Base-by-base conservation (phyloP, 176 grass and related monocot genomes). In the Musa beccarii region DNA sequence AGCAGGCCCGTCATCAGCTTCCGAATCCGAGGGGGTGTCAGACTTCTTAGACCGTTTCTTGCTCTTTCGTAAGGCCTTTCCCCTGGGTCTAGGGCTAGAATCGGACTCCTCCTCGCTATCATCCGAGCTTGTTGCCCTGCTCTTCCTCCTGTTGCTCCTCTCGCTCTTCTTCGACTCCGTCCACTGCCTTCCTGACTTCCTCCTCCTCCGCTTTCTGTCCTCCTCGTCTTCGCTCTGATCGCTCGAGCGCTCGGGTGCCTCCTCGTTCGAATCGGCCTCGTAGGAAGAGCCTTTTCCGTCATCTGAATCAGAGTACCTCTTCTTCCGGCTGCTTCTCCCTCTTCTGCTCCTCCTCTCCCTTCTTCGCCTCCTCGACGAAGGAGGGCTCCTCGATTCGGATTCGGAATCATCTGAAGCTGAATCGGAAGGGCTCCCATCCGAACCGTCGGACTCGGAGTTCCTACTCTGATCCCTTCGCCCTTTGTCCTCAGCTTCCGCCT, bases 161-260 rank as follows among this genome's bases (percentile, higher is more conserved):
- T 63, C 28, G 53, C 25, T 51, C 51, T 76, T 83, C 62, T 76
- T 80, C 10, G 72, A 10, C 13, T 56, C 59, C 1, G 22, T 55
- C 24, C 53, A 3, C 5, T 10, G 21, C 55, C 13, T 54, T 73
- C 72, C 22, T 9, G 52, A 74, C 79, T 87, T 96, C 59, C 75
- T 89, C 73, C 77, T 91, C 76, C 26, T 91, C 66, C 7, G 71
- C 79, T 88, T 85, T 15, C 34, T 78, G 28, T 79, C 80, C 4
- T 89, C 91, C 61, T 87, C 81, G 2, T 86, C 88, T 73, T 85
- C 80, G 53, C 77, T 66, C 29, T 84, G 87, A 63, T 85, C 80
- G 53, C 75, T 66, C 29, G 84, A 89, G 67, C 68, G 80, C 52
- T 81, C 70, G 50, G 79, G 83, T 5, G 81, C 87, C 84, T 88